phyloP scores from a whole-genome alignment of 2,329 filamentous ascomycete species.

The Didymella pomorum region DNA sequence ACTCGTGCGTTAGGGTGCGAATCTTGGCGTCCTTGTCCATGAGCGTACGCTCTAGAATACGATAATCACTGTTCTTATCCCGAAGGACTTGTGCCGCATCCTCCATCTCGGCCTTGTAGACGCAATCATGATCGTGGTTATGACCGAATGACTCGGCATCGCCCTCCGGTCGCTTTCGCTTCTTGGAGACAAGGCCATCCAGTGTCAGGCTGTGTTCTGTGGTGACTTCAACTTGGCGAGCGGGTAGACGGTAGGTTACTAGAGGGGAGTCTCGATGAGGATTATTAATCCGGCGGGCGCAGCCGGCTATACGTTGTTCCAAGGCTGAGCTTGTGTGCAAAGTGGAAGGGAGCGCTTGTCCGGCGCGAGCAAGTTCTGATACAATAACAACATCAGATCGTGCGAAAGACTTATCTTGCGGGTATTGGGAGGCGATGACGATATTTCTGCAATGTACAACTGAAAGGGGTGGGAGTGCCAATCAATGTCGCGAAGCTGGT shows the following conservation, averaged over 20 bases:
- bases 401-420: background rate
- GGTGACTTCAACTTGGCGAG: too few species aligned
- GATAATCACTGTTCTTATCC: too few species aligned
- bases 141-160: too few species aligned
- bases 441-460: background rate
- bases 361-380: background rate
- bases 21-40: too few species aligned
- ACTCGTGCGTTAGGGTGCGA: too few species aligned
- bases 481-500: background rate
- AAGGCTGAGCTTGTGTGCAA: background rate
- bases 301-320: background rate
- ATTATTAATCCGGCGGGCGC: background rate
- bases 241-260: background rate
- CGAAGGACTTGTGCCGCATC: too few species aligned
- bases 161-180: too few species aligned
- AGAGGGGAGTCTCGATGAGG: background rate
- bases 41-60: too few species aligned
- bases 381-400: background rate
- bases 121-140: too few species aligned
- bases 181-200: too few species aligned
- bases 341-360: background rate
- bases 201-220: too few species aligned
- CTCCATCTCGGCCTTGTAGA: too few species aligned
- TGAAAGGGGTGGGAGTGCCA: background rate
- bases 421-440: background rate